Evolutionary conservation across 2,329 filamentous ascomycete genomes (phyloP).

Genomic region (Cladobotryum mycophilum): DNA sequence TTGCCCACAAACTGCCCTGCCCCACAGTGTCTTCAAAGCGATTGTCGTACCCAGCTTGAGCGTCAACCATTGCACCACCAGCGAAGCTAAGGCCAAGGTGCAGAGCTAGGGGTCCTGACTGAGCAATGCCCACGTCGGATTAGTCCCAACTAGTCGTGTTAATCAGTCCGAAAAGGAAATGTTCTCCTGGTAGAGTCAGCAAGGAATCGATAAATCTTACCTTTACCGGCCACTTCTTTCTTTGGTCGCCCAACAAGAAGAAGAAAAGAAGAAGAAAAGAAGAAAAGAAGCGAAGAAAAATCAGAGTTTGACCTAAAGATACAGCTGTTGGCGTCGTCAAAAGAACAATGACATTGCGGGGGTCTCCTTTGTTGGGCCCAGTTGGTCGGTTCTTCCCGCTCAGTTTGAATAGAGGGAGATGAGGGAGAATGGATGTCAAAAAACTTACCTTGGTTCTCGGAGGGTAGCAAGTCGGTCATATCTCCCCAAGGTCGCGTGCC

Average conservation of each 20-base stretch:
- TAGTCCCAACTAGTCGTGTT: neutral
- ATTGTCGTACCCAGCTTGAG: neutral
- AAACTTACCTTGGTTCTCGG: neutral
- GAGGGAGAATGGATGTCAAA: neutral
- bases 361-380: neutral
- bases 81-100: constrained; percentile 6
- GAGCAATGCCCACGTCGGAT: neutral
- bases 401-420: neutral
- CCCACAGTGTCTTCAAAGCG: neutral
- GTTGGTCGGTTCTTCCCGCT: constrained; percentile 8
- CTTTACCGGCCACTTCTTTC: no score
- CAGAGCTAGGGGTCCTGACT: constrained; percentile 1
- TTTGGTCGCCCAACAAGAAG: no score
- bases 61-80: neutral
- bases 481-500: no score
- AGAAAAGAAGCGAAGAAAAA: neutral
- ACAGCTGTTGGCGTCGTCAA: no score
- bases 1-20: neutral
- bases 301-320: no score
- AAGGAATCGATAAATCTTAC: neutral
- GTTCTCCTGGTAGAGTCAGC: no score
- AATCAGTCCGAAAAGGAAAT: neutral
- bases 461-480: no score
- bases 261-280: no score
- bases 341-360: neutral